Conservation (phyloP, 805 yeast species). For the Brettanomyces naardenensis region DNA sequence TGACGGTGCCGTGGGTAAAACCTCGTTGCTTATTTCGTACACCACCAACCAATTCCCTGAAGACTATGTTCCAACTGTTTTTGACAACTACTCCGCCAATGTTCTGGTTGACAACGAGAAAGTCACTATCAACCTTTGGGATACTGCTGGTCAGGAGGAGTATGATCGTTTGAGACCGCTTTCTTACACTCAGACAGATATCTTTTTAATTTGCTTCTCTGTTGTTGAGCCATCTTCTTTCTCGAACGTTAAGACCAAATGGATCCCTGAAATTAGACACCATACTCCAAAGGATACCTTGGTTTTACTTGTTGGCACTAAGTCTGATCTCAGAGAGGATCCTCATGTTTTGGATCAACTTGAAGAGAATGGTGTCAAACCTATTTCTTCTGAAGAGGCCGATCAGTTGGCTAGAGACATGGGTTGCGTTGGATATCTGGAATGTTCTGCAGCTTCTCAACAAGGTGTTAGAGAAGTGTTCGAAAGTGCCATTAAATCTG, state of each 20-base stretch:
- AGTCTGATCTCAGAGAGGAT: slow-evolving; percentile 78
- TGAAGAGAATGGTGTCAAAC: slow-evolving; percentile 51
- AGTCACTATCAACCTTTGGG: slow-evolving; percentile 85
- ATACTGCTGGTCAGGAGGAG: slow-evolving; percentile 93
- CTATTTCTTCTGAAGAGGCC: slow-evolving; percentile 59
- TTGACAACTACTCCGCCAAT: slow-evolving; percentile 84
- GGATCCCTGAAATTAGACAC: slow-evolving; percentile 83
- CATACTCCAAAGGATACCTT: slow-evolving; percentile 69
- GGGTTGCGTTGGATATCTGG: slow-evolving; percentile 68
- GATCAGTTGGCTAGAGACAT: slow-evolving; percentile 57
- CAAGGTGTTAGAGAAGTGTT: slow-evolving; percentile 79
- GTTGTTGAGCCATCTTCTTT: slow-evolving; percentile 75
- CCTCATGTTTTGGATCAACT: slow-evolving; percentile 65
- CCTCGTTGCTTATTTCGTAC: slow-evolving; percentile 79
- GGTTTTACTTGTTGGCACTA: slow-evolving; percentile 79
- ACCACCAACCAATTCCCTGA: slow-evolving; percentile 90
- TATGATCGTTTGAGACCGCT: slow-evolving; percentile 85
- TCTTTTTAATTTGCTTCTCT: slow-evolving; percentile 80
- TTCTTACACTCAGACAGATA: slow-evolving; percentile 88
- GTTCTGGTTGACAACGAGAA: slow-evolving; percentile 78
- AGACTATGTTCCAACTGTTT: slow-evolving; percentile 91
- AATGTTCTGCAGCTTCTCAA: slow-evolving; percentile 88
- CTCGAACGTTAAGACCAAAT: slow-evolving; percentile 70
- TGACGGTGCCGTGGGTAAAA: slow-evolving; percentile 94
- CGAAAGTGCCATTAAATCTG: slow-evolving; percentile 72